Evolutionary conservation across 306 rosid genomes (phyloP).

Genomic region (Heteromeles arbutifolia): DNA sequence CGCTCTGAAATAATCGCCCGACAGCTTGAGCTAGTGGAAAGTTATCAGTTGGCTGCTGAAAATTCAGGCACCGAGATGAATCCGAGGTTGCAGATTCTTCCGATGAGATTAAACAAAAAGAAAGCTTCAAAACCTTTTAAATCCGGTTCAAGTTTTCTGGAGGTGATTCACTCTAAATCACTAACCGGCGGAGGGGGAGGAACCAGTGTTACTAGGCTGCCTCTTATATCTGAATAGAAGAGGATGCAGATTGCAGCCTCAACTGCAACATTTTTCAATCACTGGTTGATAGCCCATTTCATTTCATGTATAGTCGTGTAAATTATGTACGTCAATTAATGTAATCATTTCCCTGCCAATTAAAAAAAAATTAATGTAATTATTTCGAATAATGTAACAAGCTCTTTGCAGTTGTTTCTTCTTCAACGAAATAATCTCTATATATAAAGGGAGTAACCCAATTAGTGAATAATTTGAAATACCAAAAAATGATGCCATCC

Average conservation of each 20-base stretch:
- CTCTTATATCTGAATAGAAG: conserved; percentile 53
- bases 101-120: conserved; percentile 52
- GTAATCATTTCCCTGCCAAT: conserved; percentile 19
- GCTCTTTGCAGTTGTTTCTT: conserved; percentile 3
- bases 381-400: conserved; percentile 10
- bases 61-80: conserved; percentile 82
- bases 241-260: conserved; percentile 5
- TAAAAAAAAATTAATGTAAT: conserved; percentile 14
- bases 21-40: conserved; percentile 88
- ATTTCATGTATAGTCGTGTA: conserved; percentile 45
- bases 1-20: conserved; percentile 78
- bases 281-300: conserved; percentile 21
- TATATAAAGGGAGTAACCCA: too few species aligned
- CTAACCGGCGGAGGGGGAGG: conserved; percentile 34
- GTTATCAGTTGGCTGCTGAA: conserved; percentile 88
- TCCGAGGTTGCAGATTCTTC: conserved; percentile 97
- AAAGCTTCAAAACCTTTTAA: conserved; percentile 26
- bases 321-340: conserved; percentile 23
- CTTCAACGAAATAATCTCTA: not conserved
- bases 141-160: conserved; percentile 31
- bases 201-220: conserved; percentile 53
- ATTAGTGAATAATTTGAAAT: too few species aligned
- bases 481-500: too few species aligned
- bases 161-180: conserved; percentile 34
- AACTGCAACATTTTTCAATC: conserved; percentile 30